Evolutionary conservation across 345 rosid genomes (phyloP).

Genomic region (Limnanthes douglasii): DNA sequence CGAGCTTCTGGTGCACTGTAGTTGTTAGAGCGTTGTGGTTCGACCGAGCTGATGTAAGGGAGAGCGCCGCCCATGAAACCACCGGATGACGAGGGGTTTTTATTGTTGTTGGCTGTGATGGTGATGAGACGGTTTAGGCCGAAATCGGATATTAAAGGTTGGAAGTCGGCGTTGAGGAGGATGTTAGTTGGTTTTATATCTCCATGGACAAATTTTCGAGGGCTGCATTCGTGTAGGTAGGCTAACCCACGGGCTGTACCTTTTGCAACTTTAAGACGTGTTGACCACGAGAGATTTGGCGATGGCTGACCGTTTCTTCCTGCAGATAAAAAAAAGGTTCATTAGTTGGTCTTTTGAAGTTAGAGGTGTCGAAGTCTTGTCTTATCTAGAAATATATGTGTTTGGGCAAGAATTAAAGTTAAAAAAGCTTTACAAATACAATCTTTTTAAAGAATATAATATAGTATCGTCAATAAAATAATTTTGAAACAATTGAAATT

Average conservation of each 20-base stretch:
- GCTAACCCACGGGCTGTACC: conserved; percentile 93
- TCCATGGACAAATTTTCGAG: conserved; percentile 83
- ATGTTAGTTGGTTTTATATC: conserved; percentile 86
- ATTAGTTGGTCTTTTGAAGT: too few species aligned
- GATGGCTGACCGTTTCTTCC: conserved; percentile 81
- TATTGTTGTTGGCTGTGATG: conserved; percentile 50
- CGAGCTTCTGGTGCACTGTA: conserved; percentile 86
- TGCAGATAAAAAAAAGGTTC: conserved; percentile 11
- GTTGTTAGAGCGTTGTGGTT: conserved; percentile 40
- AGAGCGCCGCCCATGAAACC: conserved; percentile 77
- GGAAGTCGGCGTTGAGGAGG: conserved; percentile 67
- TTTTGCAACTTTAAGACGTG: conserved; percentile 61
- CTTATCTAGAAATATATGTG: too few species aligned
- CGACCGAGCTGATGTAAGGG: conserved; percentile 51
- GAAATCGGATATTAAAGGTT: conserved; percentile 72
- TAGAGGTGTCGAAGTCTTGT: too few species aligned
- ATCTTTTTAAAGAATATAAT: too few species aligned
- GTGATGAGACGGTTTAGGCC: conserved; percentile 66
- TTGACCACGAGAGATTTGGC: conserved; percentile 70
- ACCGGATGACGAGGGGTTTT: conserved; percentile 17
- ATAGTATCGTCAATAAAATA: too few species aligned
- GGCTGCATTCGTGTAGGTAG: conserved; percentile 95
- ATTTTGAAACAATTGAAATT: too few species aligned
- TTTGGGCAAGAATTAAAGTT: too few species aligned
- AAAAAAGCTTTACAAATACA: too few species aligned